These are phyloP conservation scores for Adiantum capillusveneris DNA, from an alignment of 75 land plant genomes.

Conservation along the genomic window DNA sequence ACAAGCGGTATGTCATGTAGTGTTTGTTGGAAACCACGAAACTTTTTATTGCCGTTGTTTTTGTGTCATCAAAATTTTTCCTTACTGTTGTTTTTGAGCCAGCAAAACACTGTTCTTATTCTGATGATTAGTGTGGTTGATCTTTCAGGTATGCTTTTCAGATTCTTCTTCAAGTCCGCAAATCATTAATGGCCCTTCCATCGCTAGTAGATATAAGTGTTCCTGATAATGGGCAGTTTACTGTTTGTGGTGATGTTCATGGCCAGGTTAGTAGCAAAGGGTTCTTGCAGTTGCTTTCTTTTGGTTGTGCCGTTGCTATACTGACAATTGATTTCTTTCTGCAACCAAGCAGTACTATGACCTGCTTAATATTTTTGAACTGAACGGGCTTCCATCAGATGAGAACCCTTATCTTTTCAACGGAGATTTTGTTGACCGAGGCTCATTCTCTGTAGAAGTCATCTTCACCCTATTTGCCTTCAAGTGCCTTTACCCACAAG, in stretches of 20 bases:
- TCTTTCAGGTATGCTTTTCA: slow-evolving; percentile 78
- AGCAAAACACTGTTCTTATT: neutral
- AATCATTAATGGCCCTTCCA: slow-evolving; percentile 57
- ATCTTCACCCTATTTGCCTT: slow-evolving; percentile 94
- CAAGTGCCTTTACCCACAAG: slow-evolving; percentile 91
- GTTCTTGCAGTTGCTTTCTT: too few species aligned
- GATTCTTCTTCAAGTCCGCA: slow-evolving; percentile 67
- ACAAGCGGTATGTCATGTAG: slow-evolving; percentile 63
- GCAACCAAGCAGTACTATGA: slow-evolving; percentile 75
- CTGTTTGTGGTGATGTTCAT: slow-evolving; percentile 98
- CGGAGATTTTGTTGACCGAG: slow-evolving; percentile 99
- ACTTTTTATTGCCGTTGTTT: too few species aligned
- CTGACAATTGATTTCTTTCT: slow-evolving; percentile 5
- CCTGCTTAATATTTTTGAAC: slow-evolving; percentile 87
- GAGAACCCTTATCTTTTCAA: slow-evolving; percentile 96
- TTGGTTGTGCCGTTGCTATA: too few species aligned
- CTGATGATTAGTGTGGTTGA: neutral
- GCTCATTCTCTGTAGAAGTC: slow-evolving; percentile 94
- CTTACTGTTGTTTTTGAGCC: too few species aligned
- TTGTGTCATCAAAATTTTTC: too few species aligned
- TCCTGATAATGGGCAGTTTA: slow-evolving; percentile 75
- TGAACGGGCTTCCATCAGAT: slow-evolving; percentile 95
- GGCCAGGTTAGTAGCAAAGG: slow-evolving; percentile 71
- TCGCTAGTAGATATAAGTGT: slow-evolving; percentile 80
- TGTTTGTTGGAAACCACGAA: too few species aligned